Percentiles rank a stretch among this genome's conserved stretches.
These are phyloP conservation scores for Gracilariopsis chorda DNA, from an alignment of 23 red algal genomes.

Conservation along the genomic window DNA sequence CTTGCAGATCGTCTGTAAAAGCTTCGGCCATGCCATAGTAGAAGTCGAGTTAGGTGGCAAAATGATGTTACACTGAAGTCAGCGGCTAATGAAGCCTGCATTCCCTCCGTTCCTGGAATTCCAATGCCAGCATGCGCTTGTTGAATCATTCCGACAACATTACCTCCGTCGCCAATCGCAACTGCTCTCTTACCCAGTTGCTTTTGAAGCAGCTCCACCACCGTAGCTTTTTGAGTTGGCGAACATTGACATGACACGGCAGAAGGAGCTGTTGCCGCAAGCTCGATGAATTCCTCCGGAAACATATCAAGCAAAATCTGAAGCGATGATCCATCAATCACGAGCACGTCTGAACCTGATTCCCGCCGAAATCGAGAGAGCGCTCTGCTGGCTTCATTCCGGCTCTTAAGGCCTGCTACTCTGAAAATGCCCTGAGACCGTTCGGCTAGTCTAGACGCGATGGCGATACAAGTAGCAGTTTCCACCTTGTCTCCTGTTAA, in stretches of 20 bases:
- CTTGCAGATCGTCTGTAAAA: constrained; percentile 84
- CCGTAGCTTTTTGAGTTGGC: constrained; percentile 82
- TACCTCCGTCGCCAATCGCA: constrained; percentile 94
- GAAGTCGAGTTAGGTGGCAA: constrained; percentile 70
- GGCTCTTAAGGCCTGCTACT: constrained; percentile 66
- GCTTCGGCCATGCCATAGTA: constrained; percentile 94
- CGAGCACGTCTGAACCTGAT: constrained; percentile 57
- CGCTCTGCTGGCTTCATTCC: constrained; percentile 57
- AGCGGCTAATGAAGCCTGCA: constrained; percentile 80
- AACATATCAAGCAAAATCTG: constrained; percentile 74
- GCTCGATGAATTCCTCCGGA: constrained; percentile 69
- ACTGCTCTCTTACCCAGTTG: constrained; percentile 50
- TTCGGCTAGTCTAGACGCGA: constrained; percentile 68
- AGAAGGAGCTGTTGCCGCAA: constrained; percentile 58
- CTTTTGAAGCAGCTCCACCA: constrained; percentile 60
- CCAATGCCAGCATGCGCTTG: constrained; percentile 88
- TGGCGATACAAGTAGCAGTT: constrained; percentile 82
- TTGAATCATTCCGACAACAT: constrained; percentile 90
- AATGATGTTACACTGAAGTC: constrained; percentile 79
- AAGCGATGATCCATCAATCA: constrained; percentile 83
- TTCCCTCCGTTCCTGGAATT: constrained; percentile 92
- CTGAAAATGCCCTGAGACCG: constrained; percentile 71
- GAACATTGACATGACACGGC: constrained; percentile 88
- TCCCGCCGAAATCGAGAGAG: constrained; percentile 52
- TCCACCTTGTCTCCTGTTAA: constrained; percentile 96